phyloP scores from a whole-genome alignment of 257 asterid species.

The Solanum clarkiae region DNA sequence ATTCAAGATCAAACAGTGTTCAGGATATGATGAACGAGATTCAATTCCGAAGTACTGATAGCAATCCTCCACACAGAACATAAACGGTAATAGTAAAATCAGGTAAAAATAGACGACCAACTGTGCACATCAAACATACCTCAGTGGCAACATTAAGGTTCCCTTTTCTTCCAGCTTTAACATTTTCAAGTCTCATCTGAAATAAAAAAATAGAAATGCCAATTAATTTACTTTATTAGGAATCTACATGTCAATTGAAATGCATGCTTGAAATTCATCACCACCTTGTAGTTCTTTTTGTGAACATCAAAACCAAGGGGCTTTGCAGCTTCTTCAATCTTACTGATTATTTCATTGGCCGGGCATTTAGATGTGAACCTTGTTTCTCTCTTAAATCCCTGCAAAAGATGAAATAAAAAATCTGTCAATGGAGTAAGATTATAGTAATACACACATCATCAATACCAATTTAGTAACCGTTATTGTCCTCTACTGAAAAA shows the following conservation, averaged over 20 bases:
- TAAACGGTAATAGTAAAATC: neutral
- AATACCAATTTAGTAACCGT: neutral
- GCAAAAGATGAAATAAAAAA: neutral
- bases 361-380: conserved; percentile 73
- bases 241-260: neutral
- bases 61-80: neutral
- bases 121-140: conserved; percentile 23
- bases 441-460: neutral
- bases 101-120: neutral
- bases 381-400: conserved; percentile 85
- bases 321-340: conserved; percentile 82
- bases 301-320: conserved; percentile 94
- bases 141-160: conserved; percentile 81
- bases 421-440: neutral
- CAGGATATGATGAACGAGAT: neutral
- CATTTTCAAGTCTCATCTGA: conserved; percentile 83
- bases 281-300: conserved; percentile 82
- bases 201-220: neutral
- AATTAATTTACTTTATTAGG: neutral
- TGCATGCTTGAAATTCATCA: neutral
- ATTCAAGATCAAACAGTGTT: neutral
- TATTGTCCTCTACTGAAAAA: neutral
- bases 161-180: conserved; percentile 89
- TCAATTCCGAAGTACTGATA: neutral
- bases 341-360: conserved; percentile 68